Percentiles rank a stretch among this genome's conserved stretches.
Conservation (phyloP, 345 rosid genomes). For the Brassica incana region DNA sequence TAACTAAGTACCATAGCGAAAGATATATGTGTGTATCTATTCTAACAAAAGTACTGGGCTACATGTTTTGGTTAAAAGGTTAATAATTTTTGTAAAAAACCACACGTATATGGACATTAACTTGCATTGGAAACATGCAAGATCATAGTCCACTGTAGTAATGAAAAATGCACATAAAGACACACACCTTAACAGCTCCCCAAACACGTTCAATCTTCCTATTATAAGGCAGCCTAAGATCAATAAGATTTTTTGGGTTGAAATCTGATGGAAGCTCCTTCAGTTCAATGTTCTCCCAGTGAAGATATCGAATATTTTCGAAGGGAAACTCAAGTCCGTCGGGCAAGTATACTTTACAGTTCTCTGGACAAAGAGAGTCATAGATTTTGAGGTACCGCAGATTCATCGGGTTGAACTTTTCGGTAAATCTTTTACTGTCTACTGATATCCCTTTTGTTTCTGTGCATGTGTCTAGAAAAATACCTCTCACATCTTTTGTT, state of each 20-base stretch:
- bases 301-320: conserved; percentile 17
- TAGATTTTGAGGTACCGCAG: conserved; percentile 35
- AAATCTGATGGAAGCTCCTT: conserved; percentile 29
- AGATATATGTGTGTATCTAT: too few relatives aligned
- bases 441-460: neutral
- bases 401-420: neutral
- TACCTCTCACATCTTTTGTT: neutral
- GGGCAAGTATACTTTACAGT: neutral
- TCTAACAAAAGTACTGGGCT: too few relatives aligned
- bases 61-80: too few relatives aligned
- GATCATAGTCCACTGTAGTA: neutral
- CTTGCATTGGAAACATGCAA: neutral
- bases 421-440: neutral
- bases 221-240: conserved; percentile 22
- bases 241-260: conserved; percentile 16
- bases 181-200: neutral
- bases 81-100: too few relatives aligned
- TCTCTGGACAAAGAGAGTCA: neutral
- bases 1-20: too few relatives aligned
- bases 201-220: conserved; percentile 21
- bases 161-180: neutral
- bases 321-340: conserved; percentile 16
- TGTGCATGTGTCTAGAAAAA: conserved; percentile 3
- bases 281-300: conserved; percentile 21
- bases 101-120: neutral